Evolutionary conservation across 2,329 filamentous ascomycete genomes (phyloP).

Genomic region (Phyllosticta ampelicida): DNA sequence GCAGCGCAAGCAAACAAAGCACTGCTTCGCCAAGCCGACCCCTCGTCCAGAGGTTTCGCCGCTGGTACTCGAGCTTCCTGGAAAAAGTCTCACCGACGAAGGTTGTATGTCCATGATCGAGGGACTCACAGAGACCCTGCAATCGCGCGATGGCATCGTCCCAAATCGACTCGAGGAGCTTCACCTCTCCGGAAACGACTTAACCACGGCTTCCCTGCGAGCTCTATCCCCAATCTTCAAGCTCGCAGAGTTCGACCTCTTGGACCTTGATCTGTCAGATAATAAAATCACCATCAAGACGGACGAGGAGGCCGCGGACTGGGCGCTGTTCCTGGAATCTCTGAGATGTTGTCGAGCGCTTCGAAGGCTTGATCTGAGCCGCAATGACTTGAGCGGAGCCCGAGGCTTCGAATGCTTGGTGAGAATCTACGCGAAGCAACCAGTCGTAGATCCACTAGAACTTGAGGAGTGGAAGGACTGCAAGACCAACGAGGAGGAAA

Average conservation of each 20-base stretch:
- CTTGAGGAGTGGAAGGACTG: slow-evolving; percentile 5
- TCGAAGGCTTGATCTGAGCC: slow-evolving; percentile 35
- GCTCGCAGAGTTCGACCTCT: slow-evolving; percentile 33
- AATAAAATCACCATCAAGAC: slow-evolving; percentile 34
- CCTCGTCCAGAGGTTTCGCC: slow-evolving; percentile 19
- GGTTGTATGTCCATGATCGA: slow-evolving; percentile 34
- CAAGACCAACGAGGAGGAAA: not conserved
- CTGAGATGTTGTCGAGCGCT: slow-evolving; percentile 34
- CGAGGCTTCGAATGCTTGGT: slow-evolving; percentile 36
- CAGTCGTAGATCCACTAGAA: slow-evolving; percentile 20
- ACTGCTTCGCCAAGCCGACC: slow-evolving; percentile 14
- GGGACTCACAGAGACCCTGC: slow-evolving; percentile 31
- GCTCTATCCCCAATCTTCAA: slow-evolving; percentile 32
- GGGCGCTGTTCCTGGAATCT: slow-evolving; percentile 34
- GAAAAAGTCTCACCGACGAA: slow-evolving; percentile 36
- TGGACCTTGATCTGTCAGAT: slow-evolving; percentile 36
- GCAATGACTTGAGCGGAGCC: slow-evolving; percentile 32
- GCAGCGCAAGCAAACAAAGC: slow-evolving; percentile 23
- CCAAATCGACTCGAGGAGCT: slow-evolving; percentile 35
- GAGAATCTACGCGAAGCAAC: slow-evolving; percentile 30
- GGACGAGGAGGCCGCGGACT: slow-evolving; percentile 27
- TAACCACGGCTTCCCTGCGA: slow-evolving; percentile 32
- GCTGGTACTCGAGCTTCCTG: slow-evolving; percentile 36
- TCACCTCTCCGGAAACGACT: slow-evolving; percentile 33
- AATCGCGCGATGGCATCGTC: slow-evolving; percentile 17